Percentiles rank a stretch among this genome's conserved stretches.
These are phyloP conservation scores for Erodium chrysanthum DNA, from an alignment of 441 rosid species.

Conservation along the genomic window DNA sequence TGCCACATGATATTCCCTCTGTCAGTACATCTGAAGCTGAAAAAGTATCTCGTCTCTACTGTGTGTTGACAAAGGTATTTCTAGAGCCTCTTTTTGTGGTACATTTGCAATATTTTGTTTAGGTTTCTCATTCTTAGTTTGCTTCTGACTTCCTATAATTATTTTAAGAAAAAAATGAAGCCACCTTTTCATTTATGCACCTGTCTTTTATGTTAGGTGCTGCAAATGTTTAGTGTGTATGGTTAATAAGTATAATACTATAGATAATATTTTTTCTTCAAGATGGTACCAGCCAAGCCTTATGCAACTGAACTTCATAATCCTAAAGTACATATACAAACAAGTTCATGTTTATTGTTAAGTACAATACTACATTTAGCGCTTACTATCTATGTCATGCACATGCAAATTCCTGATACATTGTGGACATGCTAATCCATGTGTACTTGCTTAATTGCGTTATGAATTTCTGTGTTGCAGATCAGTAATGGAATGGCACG, in stretches of 20 bases:
- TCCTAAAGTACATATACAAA: background rate
- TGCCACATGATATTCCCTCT: conserved; percentile 22
- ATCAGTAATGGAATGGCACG: conserved; percentile 46
- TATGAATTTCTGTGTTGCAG: conserved; percentile 32
- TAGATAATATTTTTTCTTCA: background rate
- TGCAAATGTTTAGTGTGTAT: background rate
- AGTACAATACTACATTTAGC: background rate
- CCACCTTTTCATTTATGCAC: background rate
- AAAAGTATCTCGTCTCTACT: conserved; percentile 39
- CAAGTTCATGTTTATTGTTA: background rate
- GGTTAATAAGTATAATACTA: conserved; percentile 2
- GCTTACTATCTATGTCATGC: conserved; percentile 1
- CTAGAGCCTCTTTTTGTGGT: conserved; percentile 6
- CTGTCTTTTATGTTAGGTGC: background rate
- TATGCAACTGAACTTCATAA: background rate
- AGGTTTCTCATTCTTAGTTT: background rate
- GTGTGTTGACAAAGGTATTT: conserved; percentile 48
- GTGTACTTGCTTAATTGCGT: conserved; percentile 3
- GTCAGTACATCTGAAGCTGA: conserved; percentile 39
- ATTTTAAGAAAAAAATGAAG: background rate
- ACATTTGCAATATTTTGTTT: background rate
- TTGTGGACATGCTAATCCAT: background rate
- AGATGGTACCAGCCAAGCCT: conserved; percentile 1
- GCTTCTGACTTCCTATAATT: background rate
- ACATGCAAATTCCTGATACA: background rate